phyloP scores from a whole-genome alignment of 768 basidiomycete species.

The Panaeolus papilionaceus region DNA sequence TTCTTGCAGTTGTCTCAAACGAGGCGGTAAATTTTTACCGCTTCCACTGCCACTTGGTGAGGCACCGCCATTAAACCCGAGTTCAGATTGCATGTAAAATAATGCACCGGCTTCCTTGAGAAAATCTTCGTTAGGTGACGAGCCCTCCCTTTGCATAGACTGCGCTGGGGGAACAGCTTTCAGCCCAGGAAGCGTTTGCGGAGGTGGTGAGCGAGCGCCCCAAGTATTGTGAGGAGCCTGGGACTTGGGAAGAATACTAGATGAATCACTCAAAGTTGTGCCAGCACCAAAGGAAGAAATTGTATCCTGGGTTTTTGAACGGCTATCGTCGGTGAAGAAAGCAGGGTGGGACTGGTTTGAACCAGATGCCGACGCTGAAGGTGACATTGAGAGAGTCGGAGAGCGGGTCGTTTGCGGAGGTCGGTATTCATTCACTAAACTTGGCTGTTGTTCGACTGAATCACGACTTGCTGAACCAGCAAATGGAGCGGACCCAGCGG shows the following conservation, averaged over 20 bases:
- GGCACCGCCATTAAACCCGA: constrained; percentile 15
- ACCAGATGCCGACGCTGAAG: neutral
- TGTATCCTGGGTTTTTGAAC: constrained; percentile 21
- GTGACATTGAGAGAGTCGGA: constrained; percentile 16
- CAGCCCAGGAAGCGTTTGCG: neutral
- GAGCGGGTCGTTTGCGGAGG: neutral
- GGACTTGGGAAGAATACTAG: constrained; percentile 17
- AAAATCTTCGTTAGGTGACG: constrained; percentile 34
- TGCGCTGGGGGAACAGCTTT: constrained; percentile 18
- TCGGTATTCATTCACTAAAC: neutral
- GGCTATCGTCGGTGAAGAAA: constrained; percentile 16
- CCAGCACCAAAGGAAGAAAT: constrained; percentile 12
- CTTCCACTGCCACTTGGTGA: constrained; percentile 16
- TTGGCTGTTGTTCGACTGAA: neutral
- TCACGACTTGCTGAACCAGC: neutral
- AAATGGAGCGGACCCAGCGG: neutral
- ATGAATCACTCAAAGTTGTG: neutral
- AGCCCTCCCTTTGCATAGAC: constrained; percentile 20
- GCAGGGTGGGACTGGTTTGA: constrained; percentile 17
- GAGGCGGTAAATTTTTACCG: constrained; percentile 6
- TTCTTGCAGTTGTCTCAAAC: constrained; percentile 1
- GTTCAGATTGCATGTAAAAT: constrained; percentile 64
- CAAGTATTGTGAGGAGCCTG: constrained; percentile 20
- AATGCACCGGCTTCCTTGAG: constrained; percentile 64
- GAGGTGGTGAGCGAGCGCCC: neutral